Conservation (phyloP, 2,329 filamentous ascomycete species). For the Scorias spongiosa region DNA sequence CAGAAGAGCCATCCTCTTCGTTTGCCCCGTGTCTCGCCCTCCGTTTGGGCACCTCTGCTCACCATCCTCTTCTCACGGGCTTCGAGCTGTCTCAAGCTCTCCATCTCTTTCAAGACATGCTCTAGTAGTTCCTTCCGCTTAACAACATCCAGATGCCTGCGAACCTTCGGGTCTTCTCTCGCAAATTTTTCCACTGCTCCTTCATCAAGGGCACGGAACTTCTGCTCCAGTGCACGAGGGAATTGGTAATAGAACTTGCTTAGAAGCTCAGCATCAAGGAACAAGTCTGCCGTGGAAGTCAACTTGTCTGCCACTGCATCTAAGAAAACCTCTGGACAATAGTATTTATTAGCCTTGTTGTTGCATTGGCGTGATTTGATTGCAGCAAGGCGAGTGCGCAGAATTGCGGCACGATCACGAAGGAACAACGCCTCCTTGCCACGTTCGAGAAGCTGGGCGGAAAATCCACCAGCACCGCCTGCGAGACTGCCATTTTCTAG, state of each 20-base stretch:
- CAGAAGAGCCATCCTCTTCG: slow-evolving; percentile 16
- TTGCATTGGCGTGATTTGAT: slow-evolving; percentile 84
- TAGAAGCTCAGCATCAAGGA: slow-evolving; percentile 90
- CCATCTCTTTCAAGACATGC: slow-evolving; percentile 89
- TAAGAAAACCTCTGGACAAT: slow-evolving; percentile 95
- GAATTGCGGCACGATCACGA: slow-evolving; percentile 73
- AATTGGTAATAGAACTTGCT: slow-evolving; percentile 97
- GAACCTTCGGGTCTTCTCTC: slow-evolving; percentile 80
- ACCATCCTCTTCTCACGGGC: slow-evolving; percentile 48
- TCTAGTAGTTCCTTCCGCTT: slow-evolving; percentile 83
- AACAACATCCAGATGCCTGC: slow-evolving; percentile 80
- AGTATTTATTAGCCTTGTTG: slow-evolving; percentile 75
- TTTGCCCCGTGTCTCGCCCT: slow-evolving; percentile 9
- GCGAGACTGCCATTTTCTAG: slow-evolving; percentile 60
- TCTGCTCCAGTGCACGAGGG: slow-evolving; percentile 74
- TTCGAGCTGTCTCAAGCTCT: slow-evolving; percentile 72
- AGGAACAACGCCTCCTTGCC: slow-evolving; percentile 90
- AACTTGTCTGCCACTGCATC: slow-evolving; percentile 92
- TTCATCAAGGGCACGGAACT: slow-evolving; percentile 54
- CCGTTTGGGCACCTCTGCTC: slow-evolving; percentile 21
- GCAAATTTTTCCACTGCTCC: slow-evolving; percentile 81
- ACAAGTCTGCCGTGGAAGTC: slow-evolving; percentile 85
- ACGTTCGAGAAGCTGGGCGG: slow-evolving; percentile 59
- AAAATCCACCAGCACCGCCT: slow-evolving; percentile 86
- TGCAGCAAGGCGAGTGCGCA: slow-evolving; percentile 78